Percentiles rank a stretch among this genome's conserved stretches.
Conservation (phyloP, 2,329 filamentous ascomycete species). For the Apiospora sp. region DNA sequence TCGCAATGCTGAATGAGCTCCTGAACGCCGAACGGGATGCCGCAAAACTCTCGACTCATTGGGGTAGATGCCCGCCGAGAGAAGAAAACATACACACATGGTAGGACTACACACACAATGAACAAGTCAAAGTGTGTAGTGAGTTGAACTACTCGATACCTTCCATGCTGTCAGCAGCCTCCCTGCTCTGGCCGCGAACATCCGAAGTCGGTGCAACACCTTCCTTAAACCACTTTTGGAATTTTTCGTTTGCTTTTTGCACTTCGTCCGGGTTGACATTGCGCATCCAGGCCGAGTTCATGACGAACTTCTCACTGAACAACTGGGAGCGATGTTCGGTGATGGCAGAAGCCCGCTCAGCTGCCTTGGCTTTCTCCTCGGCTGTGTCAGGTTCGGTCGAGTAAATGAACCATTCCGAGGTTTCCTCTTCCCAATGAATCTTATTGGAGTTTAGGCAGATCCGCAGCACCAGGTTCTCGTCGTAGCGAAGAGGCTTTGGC, state of each 20-base stretch:
- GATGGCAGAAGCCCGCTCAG: constrained; percentile 62
- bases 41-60: constrained; percentile 15
- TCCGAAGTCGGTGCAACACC: constrained; percentile 50
- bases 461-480: constrained; percentile 74
- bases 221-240: constrained; percentile 61
- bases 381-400: constrained; percentile 73
- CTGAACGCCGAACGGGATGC: constrained; percentile 20
- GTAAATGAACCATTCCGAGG: constrained; percentile 76
- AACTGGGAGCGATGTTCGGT: constrained; percentile 72
- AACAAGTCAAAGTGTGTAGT: constrained; percentile 1
- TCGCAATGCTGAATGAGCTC: constrained; percentile 17
- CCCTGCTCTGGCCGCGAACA: constrained; percentile 37
- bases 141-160: constrained; percentile 7
- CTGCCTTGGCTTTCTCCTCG: constrained; percentile 70
- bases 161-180: constrained; percentile 31
- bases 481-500: constrained; percentile 66
- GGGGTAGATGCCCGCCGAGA: neutral
- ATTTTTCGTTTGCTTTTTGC: constrained; percentile 75
- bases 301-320: constrained; percentile 81
- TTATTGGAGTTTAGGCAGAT: constrained; percentile 82
- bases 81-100: constrained; percentile 4
- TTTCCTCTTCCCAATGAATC: constrained; percentile 77
- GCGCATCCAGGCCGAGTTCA: constrained; percentile 82
- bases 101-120: constrained; percentile 8
- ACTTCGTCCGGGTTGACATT: constrained; percentile 80